A percentile compares a stretch with the other conserved stretches of the same genome.
phyloP scores from a whole-genome alignment of 169 alveolate species.

The Babesia caballi region DNA sequence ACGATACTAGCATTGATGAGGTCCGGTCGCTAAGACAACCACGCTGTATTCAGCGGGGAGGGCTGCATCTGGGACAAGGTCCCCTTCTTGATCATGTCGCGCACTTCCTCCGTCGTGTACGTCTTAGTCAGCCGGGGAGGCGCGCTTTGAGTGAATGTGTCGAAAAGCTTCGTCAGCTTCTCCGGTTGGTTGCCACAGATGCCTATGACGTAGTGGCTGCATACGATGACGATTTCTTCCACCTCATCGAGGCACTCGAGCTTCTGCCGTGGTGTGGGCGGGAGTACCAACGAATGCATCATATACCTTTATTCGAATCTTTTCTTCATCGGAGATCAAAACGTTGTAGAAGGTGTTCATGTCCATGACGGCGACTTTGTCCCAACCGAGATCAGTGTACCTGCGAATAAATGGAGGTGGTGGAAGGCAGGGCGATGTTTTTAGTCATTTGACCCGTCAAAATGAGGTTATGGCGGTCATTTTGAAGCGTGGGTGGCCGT shows the following conservation, averaged over 20 bases:
- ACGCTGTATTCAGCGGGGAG: conserved; percentile 15
- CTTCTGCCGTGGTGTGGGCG: not conserved
- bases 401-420: not conserved
- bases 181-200: conserved; percentile 27
- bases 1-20: too few species aligned
- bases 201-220: conserved; percentile 40
- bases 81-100: conserved; percentile 33
- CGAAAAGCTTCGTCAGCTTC: not conserved
- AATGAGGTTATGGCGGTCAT: too few species aligned
- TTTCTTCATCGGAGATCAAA: conserved; percentile 21
- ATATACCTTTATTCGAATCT: conserved; percentile 18
- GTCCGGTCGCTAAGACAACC: conserved; percentile 7
- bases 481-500: too few species aligned
- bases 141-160: not conserved
- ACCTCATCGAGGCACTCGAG: conserved; percentile 53
- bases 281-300: not conserved
- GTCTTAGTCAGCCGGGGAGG: not conserved
- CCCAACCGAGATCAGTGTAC: conserved; percentile 48
- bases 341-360: conserved; percentile 33
- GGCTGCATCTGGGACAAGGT: conserved; percentile 38
- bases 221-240: conserved; percentile 39
- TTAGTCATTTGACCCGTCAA: too few species aligned
- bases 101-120: conserved; percentile 48
- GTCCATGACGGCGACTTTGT: conserved; percentile 12
- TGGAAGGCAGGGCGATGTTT: too few species aligned